Evolutionary conservation across 169 alveolate genomes (phyloP).

Genomic region (Plasmodium gaboni): DNA sequence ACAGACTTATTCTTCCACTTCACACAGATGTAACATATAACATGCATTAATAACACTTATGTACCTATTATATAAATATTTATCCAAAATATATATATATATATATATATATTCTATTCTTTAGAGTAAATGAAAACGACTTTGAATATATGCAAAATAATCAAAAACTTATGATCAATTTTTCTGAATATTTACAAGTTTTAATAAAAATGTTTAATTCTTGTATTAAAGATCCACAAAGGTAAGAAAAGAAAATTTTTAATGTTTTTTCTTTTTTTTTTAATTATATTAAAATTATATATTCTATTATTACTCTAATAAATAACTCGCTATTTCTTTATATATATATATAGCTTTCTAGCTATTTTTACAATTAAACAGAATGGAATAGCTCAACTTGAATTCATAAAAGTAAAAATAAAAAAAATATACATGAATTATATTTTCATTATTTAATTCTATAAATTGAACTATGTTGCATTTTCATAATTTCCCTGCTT

Average conservation of each 20-base stretch:
- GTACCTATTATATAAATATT: not conserved
- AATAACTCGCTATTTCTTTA: too few species aligned
- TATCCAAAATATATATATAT: not conserved
- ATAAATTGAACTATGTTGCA: not conserved
- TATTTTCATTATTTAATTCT: too few species aligned
- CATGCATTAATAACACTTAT: not conserved
- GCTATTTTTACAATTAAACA: conserved; percentile 91
- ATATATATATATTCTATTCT: not conserved
- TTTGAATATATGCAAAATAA: conserved; percentile 91
- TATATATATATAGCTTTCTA: conserved; percentile 81
- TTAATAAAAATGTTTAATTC: conserved; percentile 94
- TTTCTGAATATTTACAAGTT: conserved; percentile 90
- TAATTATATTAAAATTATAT: conserved; percentile 2
- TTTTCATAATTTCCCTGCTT: conserved; percentile 7
- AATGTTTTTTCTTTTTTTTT: not conserved
- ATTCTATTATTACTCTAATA: not conserved
- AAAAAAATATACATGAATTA: not conserved
- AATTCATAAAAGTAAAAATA: conserved; percentile 86
- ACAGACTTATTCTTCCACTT: conserved; percentile 96
- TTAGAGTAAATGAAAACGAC: conserved; percentile 87
- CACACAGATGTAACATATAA: conserved; percentile 83
- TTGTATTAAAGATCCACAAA: conserved; percentile 94
- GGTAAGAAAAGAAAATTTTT: conserved; percentile 57
- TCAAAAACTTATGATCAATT: conserved; percentile 94
- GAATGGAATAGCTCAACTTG: conserved; percentile 90